phyloP scores from a whole-genome alignment of 768 basidiomycete species.

The Hericium rajendrae region DNA sequence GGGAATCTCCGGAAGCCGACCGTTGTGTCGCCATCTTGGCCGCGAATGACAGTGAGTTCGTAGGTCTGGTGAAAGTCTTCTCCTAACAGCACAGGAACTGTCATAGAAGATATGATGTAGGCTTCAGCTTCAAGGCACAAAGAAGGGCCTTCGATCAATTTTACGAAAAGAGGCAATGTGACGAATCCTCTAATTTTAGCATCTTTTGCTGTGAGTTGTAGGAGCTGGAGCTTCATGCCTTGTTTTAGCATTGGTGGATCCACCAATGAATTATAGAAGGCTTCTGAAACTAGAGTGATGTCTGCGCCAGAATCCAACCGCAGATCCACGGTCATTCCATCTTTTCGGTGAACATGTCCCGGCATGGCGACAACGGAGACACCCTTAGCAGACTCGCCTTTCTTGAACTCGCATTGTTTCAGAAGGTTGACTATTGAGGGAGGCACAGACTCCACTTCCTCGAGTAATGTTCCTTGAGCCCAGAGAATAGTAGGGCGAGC shows the following conservation, averaged over 20 bases:
- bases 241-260: neutral
- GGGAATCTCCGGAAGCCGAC: too few species aligned
- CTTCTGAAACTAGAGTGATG: neutral
- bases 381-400: neutral
- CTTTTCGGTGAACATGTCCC: neutral
- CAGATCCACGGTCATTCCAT: neutral
- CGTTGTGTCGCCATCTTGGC: neutral
- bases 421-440: neutral
- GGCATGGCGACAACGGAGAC: neutral
- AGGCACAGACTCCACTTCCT: neutral
- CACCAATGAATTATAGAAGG: neutral
- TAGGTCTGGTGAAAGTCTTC: slow-evolving; percentile 25
- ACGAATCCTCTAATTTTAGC: slow-evolving; percentile 12
- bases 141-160: slow-evolving; percentile 14
- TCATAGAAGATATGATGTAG: slow-evolving; percentile 16
- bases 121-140: slow-evolving; percentile 17
- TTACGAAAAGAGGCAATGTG: slow-evolving; percentile 18
- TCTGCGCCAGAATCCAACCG: neutral
- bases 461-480: neutral
- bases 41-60: slow-evolving; percentile 18
- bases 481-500: neutral
- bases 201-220: neutral
- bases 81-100: slow-evolving; percentile 15
- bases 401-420: neutral
- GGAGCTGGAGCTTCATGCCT: neutral